Conservation (phyloP, 2,329 filamentous ascomycete genomes). For the Fusarium brevicatenulatum region DNA sequence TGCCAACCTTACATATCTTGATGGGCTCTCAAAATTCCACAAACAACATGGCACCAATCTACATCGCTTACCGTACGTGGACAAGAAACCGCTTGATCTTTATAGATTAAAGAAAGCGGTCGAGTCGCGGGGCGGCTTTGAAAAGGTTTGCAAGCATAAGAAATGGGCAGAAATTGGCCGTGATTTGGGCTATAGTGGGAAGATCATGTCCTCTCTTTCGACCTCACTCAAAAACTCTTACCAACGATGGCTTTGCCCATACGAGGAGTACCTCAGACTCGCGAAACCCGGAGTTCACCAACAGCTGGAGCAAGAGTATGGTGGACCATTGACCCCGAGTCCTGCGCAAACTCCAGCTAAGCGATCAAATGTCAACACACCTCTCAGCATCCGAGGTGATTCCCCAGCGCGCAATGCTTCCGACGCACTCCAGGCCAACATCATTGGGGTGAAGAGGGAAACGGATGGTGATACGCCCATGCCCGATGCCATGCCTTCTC, state of each 20-base stretch:
- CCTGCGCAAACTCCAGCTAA: slow-evolving; percentile 77
- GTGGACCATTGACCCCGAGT: slow-evolving; percentile 86
- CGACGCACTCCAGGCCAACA: slow-evolving; percentile 61
- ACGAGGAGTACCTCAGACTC: slow-evolving; percentile 90
- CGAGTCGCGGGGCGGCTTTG: slow-evolving; percentile 92
- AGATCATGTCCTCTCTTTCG: slow-evolving; percentile 99
- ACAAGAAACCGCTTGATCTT: slow-evolving; percentile 95
- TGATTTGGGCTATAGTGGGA: slow-evolving; percentile 96
- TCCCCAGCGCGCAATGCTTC: slow-evolving; percentile 72
- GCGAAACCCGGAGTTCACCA: slow-evolving; percentile 98
- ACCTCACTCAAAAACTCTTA: slow-evolving; percentile 99
- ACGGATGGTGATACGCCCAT: slow-evolving; percentile 60
- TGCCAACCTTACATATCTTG: slow-evolving; percentile 94
- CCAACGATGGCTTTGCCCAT: slow-evolving; percentile 95
- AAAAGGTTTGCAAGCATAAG: slow-evolving; percentile 95
- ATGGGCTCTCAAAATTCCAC: slow-evolving; percentile 95
- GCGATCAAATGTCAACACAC: slow-evolving; percentile 68
- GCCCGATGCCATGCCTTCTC: slow-evolving; percentile 55
- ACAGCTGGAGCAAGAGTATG: slow-evolving; percentile 91
- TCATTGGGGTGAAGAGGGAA: slow-evolving; percentile 59
- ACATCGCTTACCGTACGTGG: slow-evolving; percentile 93
- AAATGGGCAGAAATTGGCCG: slow-evolving; percentile 99
- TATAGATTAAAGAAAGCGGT: slow-evolving; percentile 98
- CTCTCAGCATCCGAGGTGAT: slow-evolving; percentile 67
- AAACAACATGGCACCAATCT: slow-evolving; percentile 95